A percentile compares a stretch with the other conserved stretches of the same genome.
These are phyloP conservation scores for Orbilia javanica DNA, from an alignment of 2,329 filamentous ascomycete genomes.

Conservation along the genomic window DNA sequence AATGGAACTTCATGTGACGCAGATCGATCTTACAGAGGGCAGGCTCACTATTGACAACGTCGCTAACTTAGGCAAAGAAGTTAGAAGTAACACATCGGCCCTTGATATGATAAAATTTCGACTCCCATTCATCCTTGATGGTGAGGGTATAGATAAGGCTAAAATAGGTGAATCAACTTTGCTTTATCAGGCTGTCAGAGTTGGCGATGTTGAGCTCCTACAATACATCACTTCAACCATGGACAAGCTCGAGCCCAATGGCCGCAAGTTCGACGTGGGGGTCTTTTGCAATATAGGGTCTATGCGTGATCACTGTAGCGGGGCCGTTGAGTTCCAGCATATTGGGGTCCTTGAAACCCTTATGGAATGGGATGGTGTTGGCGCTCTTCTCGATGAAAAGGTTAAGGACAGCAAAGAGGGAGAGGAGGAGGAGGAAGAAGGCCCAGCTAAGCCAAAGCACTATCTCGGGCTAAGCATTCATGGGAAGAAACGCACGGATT, in stretches of 20 bases:
- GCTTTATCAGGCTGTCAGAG: slow-evolving; percentile 29
- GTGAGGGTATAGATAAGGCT: slow-evolving; percentile 62
- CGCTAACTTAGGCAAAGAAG: slow-evolving; percentile 51
- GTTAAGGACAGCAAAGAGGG: slow-evolving; percentile 63
- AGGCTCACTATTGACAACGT: slow-evolving; percentile 45
- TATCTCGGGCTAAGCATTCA: slow-evolving; percentile 84
- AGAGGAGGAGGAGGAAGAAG: slow-evolving; percentile 70
- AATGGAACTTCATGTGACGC: slow-evolving; percentile 54
- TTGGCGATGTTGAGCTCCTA: slow-evolving; percentile 41
- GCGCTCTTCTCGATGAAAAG: slow-evolving; percentile 55
- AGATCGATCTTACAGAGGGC: slow-evolving; percentile 41
- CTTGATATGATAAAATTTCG: slow-evolving; percentile 10
- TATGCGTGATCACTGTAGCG: slow-evolving; percentile 49
- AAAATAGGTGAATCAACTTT: slow-evolving; percentile 1
- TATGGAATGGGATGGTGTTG: slow-evolving; percentile 59
- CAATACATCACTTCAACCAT: slow-evolving; percentile 48
- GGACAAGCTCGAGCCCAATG: slow-evolving; percentile 61
- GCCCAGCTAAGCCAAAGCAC: slow-evolving; percentile 75
- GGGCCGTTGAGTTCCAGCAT: slow-evolving; percentile 57
- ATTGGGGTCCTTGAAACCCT: slow-evolving; percentile 60
- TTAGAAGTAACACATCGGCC: slow-evolving; percentile 37
- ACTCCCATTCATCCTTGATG: slow-evolving; percentile 59
- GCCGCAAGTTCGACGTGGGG: slow-evolving; percentile 65
- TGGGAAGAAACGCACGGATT: slow-evolving; percentile 79
- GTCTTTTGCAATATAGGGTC: slow-evolving; percentile 64